These are phyloP conservation scores for Wickerhamomyces tratensis DNA, from an alignment of 805 yeast species.

Conservation along the genomic window DNA sequence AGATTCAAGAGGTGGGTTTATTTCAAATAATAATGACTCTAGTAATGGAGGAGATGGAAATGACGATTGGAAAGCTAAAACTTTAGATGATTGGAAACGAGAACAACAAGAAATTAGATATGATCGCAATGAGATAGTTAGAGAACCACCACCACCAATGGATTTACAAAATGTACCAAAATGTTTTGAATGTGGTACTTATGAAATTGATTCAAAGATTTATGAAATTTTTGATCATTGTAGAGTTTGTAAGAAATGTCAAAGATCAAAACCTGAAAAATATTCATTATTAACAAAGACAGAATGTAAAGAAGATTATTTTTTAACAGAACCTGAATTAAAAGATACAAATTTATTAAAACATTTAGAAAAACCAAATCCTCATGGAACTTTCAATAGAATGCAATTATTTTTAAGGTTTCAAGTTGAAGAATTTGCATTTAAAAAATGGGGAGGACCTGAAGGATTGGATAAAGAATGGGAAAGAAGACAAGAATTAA, in stretches of 20 bases:
- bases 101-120: slow-evolving; percentile 22
- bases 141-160: slow-evolving; percentile 61
- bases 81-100: slow-evolving; percentile 39
- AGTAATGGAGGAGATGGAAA: slow-evolving; percentile 4
- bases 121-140: slow-evolving; percentile 13
- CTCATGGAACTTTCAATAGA: slow-evolving; percentile 79
- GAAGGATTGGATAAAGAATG: slow-evolving; percentile 90
- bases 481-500: slow-evolving; percentile 68
- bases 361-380: slow-evolving; percentile 84
- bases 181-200: slow-evolving; percentile 74
- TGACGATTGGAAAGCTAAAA: slow-evolving; percentile 8
- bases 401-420: slow-evolving; percentile 88
- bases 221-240: slow-evolving; percentile 52
- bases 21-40: slow-evolving; percentile 16
- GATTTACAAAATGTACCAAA: slow-evolving; percentile 68
- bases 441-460: slow-evolving; percentile 88
- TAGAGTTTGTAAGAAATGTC: slow-evolving; percentile 76
- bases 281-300: slow-evolving; percentile 90
- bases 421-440: slow-evolving; percentile 91
- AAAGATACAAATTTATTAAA: slow-evolving; percentile 59
- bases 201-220: slow-evolving; percentile 71
- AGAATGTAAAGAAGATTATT: slow-evolving; percentile 87
- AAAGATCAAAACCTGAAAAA: slow-evolving; percentile 68
- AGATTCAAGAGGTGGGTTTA: slow-evolving; percentile 82
- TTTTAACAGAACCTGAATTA: slow-evolving; percentile 88